Evolutionary conservation across 108 stramenopile species (phyloP).

Genomic region (Cyclotella choctawhatcheeana): DNA sequence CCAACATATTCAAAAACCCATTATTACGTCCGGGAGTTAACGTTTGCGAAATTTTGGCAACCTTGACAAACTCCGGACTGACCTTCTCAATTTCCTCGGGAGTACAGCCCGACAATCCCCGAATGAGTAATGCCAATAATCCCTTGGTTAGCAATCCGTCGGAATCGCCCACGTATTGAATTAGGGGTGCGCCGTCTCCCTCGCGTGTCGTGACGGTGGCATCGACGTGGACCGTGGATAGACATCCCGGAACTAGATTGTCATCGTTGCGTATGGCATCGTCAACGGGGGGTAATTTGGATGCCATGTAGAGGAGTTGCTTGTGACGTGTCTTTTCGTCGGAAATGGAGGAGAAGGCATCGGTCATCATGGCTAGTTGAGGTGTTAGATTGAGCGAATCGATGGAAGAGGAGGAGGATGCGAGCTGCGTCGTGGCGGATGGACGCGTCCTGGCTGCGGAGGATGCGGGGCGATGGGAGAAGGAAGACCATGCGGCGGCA

Average conservation of each 20-base stretch:
- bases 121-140: slow-evolving; percentile 88
- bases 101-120: slow-evolving; percentile 81
- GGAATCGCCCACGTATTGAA: slow-evolving; percentile 91
- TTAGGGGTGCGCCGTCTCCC: slow-evolving; percentile 39
- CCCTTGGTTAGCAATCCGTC: slow-evolving; percentile 96
- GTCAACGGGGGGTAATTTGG: slow-evolving; percentile 61
- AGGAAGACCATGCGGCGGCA: slow-evolving; percentile 39
- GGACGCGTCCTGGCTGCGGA: too few species aligned
- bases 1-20: slow-evolving; percentile 98
- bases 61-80: slow-evolving; percentile 89
- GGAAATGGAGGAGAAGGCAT: slow-evolving; percentile 77
- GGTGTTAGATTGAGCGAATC: slow-evolving; percentile 71
- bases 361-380: slow-evolving; percentile 75
- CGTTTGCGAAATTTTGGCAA: slow-evolving; percentile 85
- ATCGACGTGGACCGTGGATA: slow-evolving; percentile 87
- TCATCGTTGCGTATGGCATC: slow-evolving; percentile 59
- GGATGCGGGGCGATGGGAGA: not conserved
- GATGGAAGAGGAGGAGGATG: slow-evolving; percentile 21
- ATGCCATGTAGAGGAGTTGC: slow-evolving; percentile 95
- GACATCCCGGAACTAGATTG: slow-evolving; percentile 94
- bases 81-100: slow-evolving; percentile 76
- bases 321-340: slow-evolving; percentile 95
- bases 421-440: slow-evolving; percentile 1
- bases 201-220: slow-evolving; percentile 55
- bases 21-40: slow-evolving; percentile 97